phyloP scores from a whole-genome alignment of 495 filamentous ascomycete genomes.

The Penicillium alfredii region DNA sequence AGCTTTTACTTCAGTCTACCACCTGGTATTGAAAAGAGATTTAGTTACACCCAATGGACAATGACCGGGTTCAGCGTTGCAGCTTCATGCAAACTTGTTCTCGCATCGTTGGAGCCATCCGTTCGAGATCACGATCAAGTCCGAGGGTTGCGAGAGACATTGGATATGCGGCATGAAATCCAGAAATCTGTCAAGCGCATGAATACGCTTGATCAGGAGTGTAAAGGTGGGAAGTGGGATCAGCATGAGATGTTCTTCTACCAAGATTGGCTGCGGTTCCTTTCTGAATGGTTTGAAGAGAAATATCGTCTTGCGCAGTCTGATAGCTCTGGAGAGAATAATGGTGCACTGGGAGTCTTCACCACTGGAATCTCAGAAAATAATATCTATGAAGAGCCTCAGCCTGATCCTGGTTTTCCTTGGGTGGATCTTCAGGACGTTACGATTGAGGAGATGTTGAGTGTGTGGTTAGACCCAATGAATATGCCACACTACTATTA shows the following conservation, averaged over 20 bases:
- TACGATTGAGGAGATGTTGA: constrained; percentile 14
- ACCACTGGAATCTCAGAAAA: constrained; percentile 7
- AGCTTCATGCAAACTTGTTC: constrained; percentile 12
- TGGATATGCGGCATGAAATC: constrained; percentile 6
- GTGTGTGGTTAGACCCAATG: constrained; percentile 8
- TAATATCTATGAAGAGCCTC: constrained; percentile 3
- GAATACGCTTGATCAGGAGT: constrained; percentile 7
- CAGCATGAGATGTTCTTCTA: constrained; percentile 9
- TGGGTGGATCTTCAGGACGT: constrained; percentile 13
- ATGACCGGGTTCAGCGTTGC: constrained; percentile 9
- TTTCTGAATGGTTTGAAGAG: constrained; percentile 12
- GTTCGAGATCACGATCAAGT: constrained; percentile 10
- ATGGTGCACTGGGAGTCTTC: constrained; percentile 3
- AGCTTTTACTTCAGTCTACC: constrained; percentile 6
- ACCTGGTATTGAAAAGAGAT: constrained; percentile 4
- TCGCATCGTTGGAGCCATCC: constrained; percentile 13
- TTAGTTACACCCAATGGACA: constrained; percentile 10
- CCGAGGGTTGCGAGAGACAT: background rate
- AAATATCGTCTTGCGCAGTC: constrained; percentile 10
- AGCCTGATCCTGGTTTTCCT: constrained; percentile 6
- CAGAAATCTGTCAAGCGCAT: constrained; percentile 4
- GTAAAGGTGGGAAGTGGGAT: constrained; percentile 8
- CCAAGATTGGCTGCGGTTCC: constrained; percentile 7
- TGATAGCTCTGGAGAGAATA: constrained; percentile 8
- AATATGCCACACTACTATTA: constrained; percentile 5